Conservation (phyloP, 2,329 filamentous ascomycete genomes). For the Sphaerulina vaccinii region DNA sequence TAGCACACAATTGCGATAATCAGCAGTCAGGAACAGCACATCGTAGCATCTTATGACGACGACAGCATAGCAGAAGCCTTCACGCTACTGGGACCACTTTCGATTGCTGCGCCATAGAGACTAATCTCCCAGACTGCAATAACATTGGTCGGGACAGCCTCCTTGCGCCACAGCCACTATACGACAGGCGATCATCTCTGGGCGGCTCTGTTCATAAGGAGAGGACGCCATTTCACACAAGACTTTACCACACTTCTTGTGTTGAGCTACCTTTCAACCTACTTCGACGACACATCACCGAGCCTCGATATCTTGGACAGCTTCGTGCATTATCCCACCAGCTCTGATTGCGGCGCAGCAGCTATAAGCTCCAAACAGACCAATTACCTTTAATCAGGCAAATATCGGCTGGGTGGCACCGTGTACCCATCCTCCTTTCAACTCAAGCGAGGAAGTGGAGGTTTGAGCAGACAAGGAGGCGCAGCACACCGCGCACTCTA, state of each 20-base stretch:
- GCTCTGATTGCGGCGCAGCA: no score
- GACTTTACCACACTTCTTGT: neutral
- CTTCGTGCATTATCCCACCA: no score
- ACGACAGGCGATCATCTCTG: neutral
- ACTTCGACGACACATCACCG: no score
- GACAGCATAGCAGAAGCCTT: neutral
- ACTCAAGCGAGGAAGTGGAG: no score
- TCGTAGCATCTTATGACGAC: neutral
- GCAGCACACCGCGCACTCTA: conserved; percentile 5
- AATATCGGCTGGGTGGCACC: no score
- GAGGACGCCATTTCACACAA: neutral
- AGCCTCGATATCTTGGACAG: no score
- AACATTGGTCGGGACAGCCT: neutral
- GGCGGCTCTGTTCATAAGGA: conserved; percentile 2
- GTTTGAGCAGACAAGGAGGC: neutral
- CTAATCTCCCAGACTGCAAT: conserved; percentile 1
- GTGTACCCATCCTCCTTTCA: no score
- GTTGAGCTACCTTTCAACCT: no score
- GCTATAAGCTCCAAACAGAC: no score
- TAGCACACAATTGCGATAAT: neutral
- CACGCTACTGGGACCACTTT: conserved; percentile 3
- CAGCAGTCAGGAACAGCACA: neutral
- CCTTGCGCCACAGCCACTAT: conserved; percentile 5
- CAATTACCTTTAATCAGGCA: no score
- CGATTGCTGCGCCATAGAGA: conserved; percentile 1